These are phyloP conservation scores for Bondarzewia mesenterica DNA, from an alignment of 1,284 basidiomycete species.

Conservation along the genomic window DNA sequence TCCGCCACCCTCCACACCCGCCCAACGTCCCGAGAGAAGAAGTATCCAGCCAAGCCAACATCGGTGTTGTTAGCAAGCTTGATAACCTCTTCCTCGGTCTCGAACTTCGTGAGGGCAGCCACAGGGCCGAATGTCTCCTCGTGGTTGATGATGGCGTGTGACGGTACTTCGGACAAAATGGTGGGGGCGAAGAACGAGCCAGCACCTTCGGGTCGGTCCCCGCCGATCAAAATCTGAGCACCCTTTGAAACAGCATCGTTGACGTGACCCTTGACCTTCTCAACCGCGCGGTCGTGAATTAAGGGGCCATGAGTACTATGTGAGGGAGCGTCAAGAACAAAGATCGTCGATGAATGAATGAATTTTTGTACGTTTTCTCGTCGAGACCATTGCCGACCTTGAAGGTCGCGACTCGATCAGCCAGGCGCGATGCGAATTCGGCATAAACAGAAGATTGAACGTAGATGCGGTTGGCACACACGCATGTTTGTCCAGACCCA, in stretches of 20 bases:
- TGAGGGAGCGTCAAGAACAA: neutral
- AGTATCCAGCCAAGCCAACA: constrained; percentile 89
- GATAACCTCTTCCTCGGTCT: constrained; percentile 89
- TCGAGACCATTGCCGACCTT: constrained; percentile 89
- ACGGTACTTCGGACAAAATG: constrained; percentile 81
- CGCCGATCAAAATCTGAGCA: constrained; percentile 85
- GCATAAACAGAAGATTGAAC: constrained; percentile 83
- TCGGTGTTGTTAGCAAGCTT: constrained; percentile 79
- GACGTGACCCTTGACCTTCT: constrained; percentile 86
- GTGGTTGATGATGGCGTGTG: constrained; percentile 48
- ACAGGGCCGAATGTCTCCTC: constrained; percentile 92
- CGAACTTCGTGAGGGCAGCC: constrained; percentile 76
- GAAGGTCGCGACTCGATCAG: constrained; percentile 82
- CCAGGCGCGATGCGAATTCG: constrained; percentile 77
- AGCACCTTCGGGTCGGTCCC: constrained; percentile 49
- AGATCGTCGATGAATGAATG: neutral
- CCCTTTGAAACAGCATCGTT: constrained; percentile 79
- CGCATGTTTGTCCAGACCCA: constrained; percentile 84
- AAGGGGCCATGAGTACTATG: constrained; percentile 87
- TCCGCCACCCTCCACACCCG: constrained; percentile 98
- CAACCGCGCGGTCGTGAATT: constrained; percentile 80
- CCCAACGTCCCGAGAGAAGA: constrained; percentile 86
- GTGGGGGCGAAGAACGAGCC: constrained; percentile 84
- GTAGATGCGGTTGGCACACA: constrained; percentile 82
- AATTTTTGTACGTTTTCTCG: constrained; percentile 53